Base-by-base conservation (phyloP, 805 yeast species). In the Candida tallmaniae region DNA sequence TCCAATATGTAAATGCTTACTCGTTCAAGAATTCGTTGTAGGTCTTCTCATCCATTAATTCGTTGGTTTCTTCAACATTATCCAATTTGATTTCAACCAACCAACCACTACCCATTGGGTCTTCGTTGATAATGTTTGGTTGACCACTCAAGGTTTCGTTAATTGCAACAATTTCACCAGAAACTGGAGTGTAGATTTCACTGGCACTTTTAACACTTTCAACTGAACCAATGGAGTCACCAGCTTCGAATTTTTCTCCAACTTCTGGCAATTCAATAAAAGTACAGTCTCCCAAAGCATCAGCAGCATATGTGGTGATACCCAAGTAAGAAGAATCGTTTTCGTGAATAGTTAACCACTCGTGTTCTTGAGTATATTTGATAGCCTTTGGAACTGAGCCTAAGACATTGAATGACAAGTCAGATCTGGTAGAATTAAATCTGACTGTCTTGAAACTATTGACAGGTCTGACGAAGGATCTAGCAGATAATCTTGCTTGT, bases 21-120 rank as follows among this genome's bases (percentile, higher is more conserved):
- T 31, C 27, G 46, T 78, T 72, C 48, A 85, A 65, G 36, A 73
- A 70, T 27, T 63, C 63, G 47, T 72, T 74, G 56, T 82, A 82
- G 35, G 67, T 74, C 33, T 70, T 78, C 49, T 68, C 73, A 37
- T 65, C 60, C 58, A 81, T 54, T 49, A 80, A 67, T 32, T 58
- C 72, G 21, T 52, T 49, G 38, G 56, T 59, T 15, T 62, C 44
- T n/a, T 43, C 51, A 31, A 47, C 65, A 46, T 72, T 65, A 15
- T 53, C 45, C 40, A 84, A 61, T 60, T 81, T 73, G 46, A 90
- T 61, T 63, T 86, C 84, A 35, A 84, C 86, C 43, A 90, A 76
- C 96, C 96, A 90, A 23, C 95, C 97, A 38, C 78, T 79, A 36
- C 97, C 97, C 79, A 84, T 71, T 31, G 98, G 97, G 54, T 88